A percentile compares a stretch with the other conserved stretches of the same genome.
Evolutionary conservation across 1,139 yeast species (phyloP).

Genomic region (Geotrichum carabidarum): DNA sequence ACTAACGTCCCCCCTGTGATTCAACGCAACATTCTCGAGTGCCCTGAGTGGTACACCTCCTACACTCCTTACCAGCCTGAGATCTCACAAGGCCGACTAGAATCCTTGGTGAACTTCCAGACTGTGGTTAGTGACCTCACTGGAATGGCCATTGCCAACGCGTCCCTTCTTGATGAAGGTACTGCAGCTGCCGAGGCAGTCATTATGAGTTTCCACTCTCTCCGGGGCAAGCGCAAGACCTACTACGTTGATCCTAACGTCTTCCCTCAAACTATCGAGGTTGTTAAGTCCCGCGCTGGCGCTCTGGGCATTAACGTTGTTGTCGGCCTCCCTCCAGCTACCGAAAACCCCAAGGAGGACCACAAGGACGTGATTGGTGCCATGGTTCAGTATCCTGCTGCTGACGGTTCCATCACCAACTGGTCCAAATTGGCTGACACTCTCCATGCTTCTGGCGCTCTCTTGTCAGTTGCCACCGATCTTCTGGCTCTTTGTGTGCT

Average conservation of each 20-base stretch:
- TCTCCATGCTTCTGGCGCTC: constrained; percentile 66
- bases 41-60: constrained; percentile 97
- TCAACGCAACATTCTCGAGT: constrained; percentile 84
- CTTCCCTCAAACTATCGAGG: constrained; percentile 83
- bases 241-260: constrained; percentile 72
- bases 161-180: constrained; percentile 91
- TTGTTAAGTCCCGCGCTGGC: constrained; percentile 69
- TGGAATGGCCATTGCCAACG: constrained; percentile 88
- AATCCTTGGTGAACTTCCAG: constrained; percentile 83
- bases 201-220: constrained; percentile 69
- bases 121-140: constrained; percentile 85
- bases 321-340: constrained; percentile 47
- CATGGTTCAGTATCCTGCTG: constrained; percentile 83
- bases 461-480: constrained; percentile 84
- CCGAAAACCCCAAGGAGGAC: constrained; percentile 44
- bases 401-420: constrained; percentile 67
- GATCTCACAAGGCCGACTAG: constrained; percentile 92
- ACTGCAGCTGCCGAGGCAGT: constrained; percentile 98
- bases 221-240: constrained; percentile 59
- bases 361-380: constrained; percentile 64
- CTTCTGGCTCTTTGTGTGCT: constrained; percentile 79
- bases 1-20: constrained; percentile 87
- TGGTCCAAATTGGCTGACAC: constrained; percentile 55
- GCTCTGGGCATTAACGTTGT: constrained; percentile 66
- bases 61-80: constrained; percentile 98